Conservation (phyloP, 352 stramenopile genomes). For the Globisporangium irregulare region DNA sequence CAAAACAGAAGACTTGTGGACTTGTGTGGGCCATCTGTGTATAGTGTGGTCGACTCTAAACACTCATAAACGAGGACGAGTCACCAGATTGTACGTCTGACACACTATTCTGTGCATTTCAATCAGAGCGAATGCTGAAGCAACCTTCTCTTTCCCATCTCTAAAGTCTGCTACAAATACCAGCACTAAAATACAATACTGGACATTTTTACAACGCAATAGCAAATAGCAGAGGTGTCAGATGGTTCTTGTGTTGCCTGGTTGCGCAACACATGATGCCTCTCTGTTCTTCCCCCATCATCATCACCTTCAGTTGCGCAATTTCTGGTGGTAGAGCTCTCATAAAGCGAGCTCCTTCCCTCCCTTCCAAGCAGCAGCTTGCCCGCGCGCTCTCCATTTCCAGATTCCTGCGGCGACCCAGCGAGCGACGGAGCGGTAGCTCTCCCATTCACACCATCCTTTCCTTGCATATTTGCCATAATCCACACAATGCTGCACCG, state of each 20-base stretch:
- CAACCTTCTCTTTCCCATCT: too few relatives aligned
- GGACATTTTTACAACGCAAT: background rate
- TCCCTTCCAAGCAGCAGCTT: background rate
- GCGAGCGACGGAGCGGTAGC: background rate
- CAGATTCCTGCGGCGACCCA: background rate
- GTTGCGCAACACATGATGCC: constrained; percentile 7
- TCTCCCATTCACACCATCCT: background rate
- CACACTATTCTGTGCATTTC: constrained; percentile 4
- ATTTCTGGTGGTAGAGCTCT: constrained; percentile 15
- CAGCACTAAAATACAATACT: background rate
- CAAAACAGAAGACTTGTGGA: background rate
- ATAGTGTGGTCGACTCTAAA: background rate
- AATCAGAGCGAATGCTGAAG: background rate
- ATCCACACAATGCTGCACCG: constrained; percentile 13
- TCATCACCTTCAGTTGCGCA: constrained; percentile 11
- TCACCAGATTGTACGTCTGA: too few relatives aligned
- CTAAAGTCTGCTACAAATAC: too few relatives aligned
- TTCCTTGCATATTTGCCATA: background rate
- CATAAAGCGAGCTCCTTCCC: background rate
- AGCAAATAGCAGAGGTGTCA: background rate
- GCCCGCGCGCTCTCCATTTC: background rate
- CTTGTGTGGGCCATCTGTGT: background rate
- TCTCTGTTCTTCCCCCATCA: background rate
- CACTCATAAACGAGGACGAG: background rate
- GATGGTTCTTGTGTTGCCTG: background rate